Evolutionary conservation across 441 rosid genomes (phyloP), one percentile per base, ranked within the genome.

Genomic region (Brassica hybrid): DNA sequence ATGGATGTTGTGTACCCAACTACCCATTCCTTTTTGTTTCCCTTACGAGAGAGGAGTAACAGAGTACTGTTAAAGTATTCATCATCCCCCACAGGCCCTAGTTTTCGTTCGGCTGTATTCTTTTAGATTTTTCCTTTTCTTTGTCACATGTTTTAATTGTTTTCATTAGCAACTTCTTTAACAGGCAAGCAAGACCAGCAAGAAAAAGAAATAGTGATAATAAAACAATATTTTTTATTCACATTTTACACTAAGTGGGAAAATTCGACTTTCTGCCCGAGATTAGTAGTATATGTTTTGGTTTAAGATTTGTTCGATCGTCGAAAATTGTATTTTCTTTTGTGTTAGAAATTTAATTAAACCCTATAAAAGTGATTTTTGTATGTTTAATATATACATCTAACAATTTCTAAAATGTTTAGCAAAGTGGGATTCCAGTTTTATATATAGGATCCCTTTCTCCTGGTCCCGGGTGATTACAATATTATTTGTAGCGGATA

Each of bases 401-500:
- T 59, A 23, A 23, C 61, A 18, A 54, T 6, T 54, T 56, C 2
- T 18, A 56, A 56, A 11, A 59, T 60, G 34, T 25, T 13, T 60
- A 60, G 65, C 17, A 60, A 61, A 25, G 36, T 27, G 65, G 36
- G 14, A 0, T 25, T 25, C 17, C 3, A 60, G 3, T n/a, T 0
- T 21, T 21, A 58, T 60, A 12, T 59, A 23, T 2, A 5, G 64
- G 64, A 10, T 61, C 9, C 38, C 16, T 63, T 59, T 59, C 34
- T 23, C 34, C 16, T 16, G 16, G 25, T 54, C 27, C 23, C 4
- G 21, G 60, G 17, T 27, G 30, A 32, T 17, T 60, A 34, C 5
- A 48, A 48, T 48, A 48, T 48, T n/a, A 48, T 45, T 45, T 45
- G 52, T 7, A 52, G 38, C 21, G 19, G 45, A 76, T 60, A 52